Conservation (phyloP, 2,329 filamentous ascomycete genomes). For the Penicillium nordicum region DNA sequence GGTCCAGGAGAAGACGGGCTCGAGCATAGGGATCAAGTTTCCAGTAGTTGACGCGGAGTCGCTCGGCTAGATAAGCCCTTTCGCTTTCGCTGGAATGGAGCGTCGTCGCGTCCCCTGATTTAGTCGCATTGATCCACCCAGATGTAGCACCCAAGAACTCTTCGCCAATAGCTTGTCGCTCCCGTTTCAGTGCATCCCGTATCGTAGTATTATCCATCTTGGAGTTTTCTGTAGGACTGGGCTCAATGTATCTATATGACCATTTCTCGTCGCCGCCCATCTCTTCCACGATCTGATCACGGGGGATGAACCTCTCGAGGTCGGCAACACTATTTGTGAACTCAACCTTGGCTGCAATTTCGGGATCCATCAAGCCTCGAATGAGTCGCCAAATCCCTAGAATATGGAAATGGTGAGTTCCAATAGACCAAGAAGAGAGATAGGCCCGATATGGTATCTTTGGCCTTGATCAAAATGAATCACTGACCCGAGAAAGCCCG, state of each 20-base stretch:
- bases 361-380: conserved; percentile 89
- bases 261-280: conserved; percentile 80
- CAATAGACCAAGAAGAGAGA: too few relatives aligned
- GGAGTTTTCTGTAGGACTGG: conserved; percentile 68
- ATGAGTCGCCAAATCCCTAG: conserved; percentile 89
- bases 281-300: conserved; percentile 68
- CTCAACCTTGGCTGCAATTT: conserved; percentile 88
- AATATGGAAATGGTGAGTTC: neutral
- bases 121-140: conserved; percentile 64
- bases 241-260: conserved; percentile 76
- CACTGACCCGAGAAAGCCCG: conserved; percentile 84
- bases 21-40: conserved; percentile 79
- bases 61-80: conserved; percentile 60
- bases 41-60: conserved; percentile 78
- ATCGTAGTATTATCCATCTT: conserved; percentile 63
- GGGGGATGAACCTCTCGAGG: conserved; percentile 69
- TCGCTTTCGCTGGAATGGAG: conserved; percentile 51
- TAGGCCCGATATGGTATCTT: too few relatives aligned
- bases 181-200: conserved; percentile 59
- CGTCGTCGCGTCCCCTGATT: conserved; percentile 43
- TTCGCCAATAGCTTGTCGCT: conserved; percentile 62
- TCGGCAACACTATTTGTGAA: conserved; percentile 79
- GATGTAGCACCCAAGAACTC: conserved; percentile 71
- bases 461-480: too few relatives aligned
- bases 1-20: conserved; percentile 75